Evolutionary conservation across 805 yeast genomes (phyloP).

Genomic region (Candida montana): DNA sequence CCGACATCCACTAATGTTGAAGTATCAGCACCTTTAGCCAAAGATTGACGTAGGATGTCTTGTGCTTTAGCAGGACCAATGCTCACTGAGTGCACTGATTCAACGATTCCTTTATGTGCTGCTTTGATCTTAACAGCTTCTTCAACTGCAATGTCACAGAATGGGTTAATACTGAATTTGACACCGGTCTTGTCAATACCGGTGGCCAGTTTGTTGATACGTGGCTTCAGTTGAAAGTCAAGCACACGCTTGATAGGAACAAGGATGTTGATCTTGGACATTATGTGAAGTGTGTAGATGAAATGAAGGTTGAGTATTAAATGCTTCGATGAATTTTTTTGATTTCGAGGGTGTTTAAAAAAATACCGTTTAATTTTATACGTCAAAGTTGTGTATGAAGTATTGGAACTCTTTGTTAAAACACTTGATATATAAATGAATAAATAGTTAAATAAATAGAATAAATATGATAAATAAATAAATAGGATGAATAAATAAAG

Average conservation of each 20-base stretch:
- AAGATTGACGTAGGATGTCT: conserved; percentile 80
- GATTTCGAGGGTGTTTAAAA: too few species aligned
- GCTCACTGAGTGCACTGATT: conserved; percentile 82
- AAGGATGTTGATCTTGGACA: conserved; percentile 59
- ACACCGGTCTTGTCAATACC: conserved; percentile 83
- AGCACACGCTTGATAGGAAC: conserved; percentile 95
- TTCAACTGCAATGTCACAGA: conserved; percentile 96
- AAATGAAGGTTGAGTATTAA: not conserved
- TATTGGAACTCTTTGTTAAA: too few species aligned
- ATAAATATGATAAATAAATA: not conserved
- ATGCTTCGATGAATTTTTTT: too few species aligned
- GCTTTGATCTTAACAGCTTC: conserved; percentile 82
- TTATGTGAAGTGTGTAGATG: conserved; percentile 19
- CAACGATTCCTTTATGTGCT: conserved; percentile 60
- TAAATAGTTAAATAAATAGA: conserved; percentile 7
- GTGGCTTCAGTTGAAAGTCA: conserved; percentile 89
- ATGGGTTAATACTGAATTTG: conserved; percentile 91
- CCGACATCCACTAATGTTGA: conserved; percentile 79
- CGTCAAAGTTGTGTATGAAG: too few species aligned
- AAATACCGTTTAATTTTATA: too few species aligned
- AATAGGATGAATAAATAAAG: not conserved
- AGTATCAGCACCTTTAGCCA: conserved; percentile 92
- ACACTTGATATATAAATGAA: conserved; percentile 9
- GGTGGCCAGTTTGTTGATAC: conserved; percentile 79
- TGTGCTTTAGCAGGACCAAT: conserved; percentile 85